Evolutionary conservation across 345 rosid genomes (phyloP).

Genomic region (Clausena lansium): DNA sequence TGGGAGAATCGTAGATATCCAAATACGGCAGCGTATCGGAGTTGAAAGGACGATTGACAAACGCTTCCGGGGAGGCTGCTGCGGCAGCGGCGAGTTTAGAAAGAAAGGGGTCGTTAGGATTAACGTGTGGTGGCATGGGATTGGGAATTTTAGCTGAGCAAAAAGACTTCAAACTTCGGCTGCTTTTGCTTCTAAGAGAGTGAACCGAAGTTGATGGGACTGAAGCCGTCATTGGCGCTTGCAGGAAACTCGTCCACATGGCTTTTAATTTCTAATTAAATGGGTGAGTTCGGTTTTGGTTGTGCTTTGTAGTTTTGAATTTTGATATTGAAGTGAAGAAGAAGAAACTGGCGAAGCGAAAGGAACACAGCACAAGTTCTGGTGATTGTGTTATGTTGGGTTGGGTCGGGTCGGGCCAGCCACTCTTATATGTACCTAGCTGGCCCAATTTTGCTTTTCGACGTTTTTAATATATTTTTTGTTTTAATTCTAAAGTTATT

Average conservation of each 20-base stretch:
- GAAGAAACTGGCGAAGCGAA: neutral
- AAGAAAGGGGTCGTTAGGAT: constrained; percentile 81
- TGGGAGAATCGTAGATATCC: constrained; percentile 70
- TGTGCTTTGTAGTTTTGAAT: neutral
- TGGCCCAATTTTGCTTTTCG: too few relatives aligned
- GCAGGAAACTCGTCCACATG: constrained; percentile 52
- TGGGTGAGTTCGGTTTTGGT: neutral
- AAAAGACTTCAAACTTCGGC: constrained; percentile 28
- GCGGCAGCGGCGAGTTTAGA: constrained; percentile 60
- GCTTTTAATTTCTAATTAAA: neutral
- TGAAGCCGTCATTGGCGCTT: constrained; percentile 40
- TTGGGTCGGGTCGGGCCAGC: too few relatives aligned
- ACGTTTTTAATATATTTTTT: too few relatives aligned
- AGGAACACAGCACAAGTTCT: neutral
- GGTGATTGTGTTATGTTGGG: too few relatives aligned
- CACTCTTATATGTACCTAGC: too few relatives aligned
- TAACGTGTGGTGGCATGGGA: constrained; percentile 56
- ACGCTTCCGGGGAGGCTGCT: constrained; percentile 51
- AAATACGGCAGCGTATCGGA: constrained; percentile 64
- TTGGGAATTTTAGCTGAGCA: constrained; percentile 60
- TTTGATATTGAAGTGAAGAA: neutral
- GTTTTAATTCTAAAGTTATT: too few relatives aligned
- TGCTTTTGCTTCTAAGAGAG: constrained; percentile 20
- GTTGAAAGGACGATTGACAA: constrained; percentile 44
- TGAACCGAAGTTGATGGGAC: constrained; percentile 33